Base-by-base conservation (phyloP, 345 rosid genomes). In the Syzygium oleosum region DNA sequence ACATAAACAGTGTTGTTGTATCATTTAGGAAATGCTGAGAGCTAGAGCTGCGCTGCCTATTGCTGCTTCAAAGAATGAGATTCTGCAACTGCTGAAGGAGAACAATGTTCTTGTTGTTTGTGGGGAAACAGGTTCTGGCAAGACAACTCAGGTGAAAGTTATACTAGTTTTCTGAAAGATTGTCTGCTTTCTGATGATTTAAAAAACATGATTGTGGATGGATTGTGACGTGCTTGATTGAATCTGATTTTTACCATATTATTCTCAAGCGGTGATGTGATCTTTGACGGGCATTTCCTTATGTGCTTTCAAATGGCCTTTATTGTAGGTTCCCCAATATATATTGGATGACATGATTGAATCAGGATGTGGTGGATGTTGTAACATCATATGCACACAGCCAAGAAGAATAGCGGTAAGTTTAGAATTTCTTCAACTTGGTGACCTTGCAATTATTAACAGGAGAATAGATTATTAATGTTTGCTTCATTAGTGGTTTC, bases 51-150 rank as follows among this genome's bases (percentile, higher is more conserved):
- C 96, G 89, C 98, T 97, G 89, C 98, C 99, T 51, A 95, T 97
- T 91, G 90, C 93, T 89, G 95, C 90, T 85, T 86, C 95, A 91
- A 95, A 94, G 92, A 90, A 85, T 90, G 94, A 92, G 87, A 95
- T 95, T 88, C 90, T 95, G 92, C 93, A 93, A 89, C 87, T 88
- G 56, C 91, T 97, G 89, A 94, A 93, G 92, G 98, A 97, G 88
- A 93, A 90, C 73, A 90, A 94, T 90, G 95, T 96, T 85, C 94
- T 97, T 84, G 97, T 96, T 84, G 94, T 97, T 89, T 96, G 99
- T 88, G 98, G 99, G 85, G 99, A 97, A 93, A 97, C 98, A 73
- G 99, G 99, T 88, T 97, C 98, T 87, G 99, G 99, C 91, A 97
- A 97, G 95, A 97, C 99, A 84, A 97, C 98, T 34, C 99, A 96